Evolutionary conservation across 1,139 yeast species (phyloP).

Genomic region (Spencermartinsiella ligniputridi): DNA sequence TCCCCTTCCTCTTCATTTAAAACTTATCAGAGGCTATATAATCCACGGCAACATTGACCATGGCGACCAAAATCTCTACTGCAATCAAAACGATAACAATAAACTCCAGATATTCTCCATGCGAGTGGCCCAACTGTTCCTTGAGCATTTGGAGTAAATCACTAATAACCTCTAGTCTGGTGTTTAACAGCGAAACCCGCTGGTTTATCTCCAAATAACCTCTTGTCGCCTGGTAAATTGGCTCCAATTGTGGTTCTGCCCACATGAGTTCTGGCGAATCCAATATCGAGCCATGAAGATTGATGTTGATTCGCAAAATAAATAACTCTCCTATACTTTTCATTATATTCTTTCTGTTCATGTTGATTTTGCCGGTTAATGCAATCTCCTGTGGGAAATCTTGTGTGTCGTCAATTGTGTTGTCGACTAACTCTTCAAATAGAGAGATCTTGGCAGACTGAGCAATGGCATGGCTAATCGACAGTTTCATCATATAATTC

Average conservation of each 20-base stretch:
- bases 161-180: conserved; percentile 86
- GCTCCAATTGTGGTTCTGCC: conserved; percentile 97
- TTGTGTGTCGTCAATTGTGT: conserved; percentile 93
- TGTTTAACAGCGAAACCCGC: conserved; percentile 82
- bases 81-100: conserved; percentile 91
- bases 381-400: conserved; percentile 97
- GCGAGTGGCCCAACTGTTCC: conserved; percentile 90
- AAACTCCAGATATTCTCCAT: conserved; percentile 81
- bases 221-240: conserved; percentile 93
- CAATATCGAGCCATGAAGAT: conserved; percentile 88
- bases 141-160: conserved; percentile 93
- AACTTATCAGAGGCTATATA: conserved; percentile 23
- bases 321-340: conserved; percentile 93
- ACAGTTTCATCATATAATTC: conserved; percentile 83
- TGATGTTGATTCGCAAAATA: conserved; percentile 79
- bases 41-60: conserved; percentile 50
- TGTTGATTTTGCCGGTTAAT: conserved; percentile 86
- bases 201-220: conserved; percentile 93
- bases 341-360: conserved; percentile 93
- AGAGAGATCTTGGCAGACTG: conserved; percentile 91
- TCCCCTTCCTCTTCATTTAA: too few relatives aligned
- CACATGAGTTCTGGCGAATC: conserved; percentile 98
- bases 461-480: conserved; percentile 91
- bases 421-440: conserved; percentile 91
- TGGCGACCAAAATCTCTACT: conserved; percentile 84